A percentile compares a stretch with the other conserved stretches of the same genome.
phyloP scores from a whole-genome alignment of 352 stramenopile genomes.

The Phytopythium mirpurense region DNA sequence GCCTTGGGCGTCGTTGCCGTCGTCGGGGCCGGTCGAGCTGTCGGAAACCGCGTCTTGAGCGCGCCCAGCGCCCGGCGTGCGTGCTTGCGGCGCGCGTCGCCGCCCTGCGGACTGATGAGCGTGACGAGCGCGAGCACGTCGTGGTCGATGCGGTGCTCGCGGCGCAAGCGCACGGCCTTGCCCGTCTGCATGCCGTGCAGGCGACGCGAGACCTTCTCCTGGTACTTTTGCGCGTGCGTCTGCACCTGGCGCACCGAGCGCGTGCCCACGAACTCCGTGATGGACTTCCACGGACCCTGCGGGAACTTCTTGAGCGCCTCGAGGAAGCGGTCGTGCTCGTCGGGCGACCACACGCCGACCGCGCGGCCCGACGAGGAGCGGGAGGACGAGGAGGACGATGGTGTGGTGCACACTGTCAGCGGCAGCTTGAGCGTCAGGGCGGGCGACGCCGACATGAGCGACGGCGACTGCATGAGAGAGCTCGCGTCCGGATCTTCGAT shows the following conservation, averaged over 20 bases:
- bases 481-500: neutral
- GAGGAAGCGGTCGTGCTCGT: slow-evolving; percentile 29
- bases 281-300: slow-evolving; percentile 24
- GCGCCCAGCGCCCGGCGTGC: slow-evolving; percentile 3
- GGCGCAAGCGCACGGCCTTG: slow-evolving; percentile 7
- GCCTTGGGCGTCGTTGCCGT: neutral
- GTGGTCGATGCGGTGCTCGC: slow-evolving; percentile 15
- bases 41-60: neutral
- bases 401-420: slow-evolving; percentile 6
- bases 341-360: slow-evolving; percentile 16
- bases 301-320: slow-evolving; percentile 29
- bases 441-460: slow-evolving; percentile 1
- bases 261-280: slow-evolving; percentile 24
- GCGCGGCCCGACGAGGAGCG: slow-evolving; percentile 10
- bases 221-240: slow-evolving; percentile 16
- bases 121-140: slow-evolving; percentile 19
- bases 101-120: slow-evolving; percentile 20
- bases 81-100: slow-evolving; percentile 16
- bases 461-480: neutral
- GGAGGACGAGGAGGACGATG: slow-evolving; percentile 7
- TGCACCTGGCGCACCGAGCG: slow-evolving; percentile 53
- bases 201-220: slow-evolving; percentile 14
- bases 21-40: neutral
- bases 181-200: slow-evolving; percentile 10
- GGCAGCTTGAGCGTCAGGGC: slow-evolving; percentile 8